A percentile compares a stretch with the other conserved stretches of the same genome.
Conservation (phyloP, 495 filamentous ascomycete species). For the Xylaria curta region DNA sequence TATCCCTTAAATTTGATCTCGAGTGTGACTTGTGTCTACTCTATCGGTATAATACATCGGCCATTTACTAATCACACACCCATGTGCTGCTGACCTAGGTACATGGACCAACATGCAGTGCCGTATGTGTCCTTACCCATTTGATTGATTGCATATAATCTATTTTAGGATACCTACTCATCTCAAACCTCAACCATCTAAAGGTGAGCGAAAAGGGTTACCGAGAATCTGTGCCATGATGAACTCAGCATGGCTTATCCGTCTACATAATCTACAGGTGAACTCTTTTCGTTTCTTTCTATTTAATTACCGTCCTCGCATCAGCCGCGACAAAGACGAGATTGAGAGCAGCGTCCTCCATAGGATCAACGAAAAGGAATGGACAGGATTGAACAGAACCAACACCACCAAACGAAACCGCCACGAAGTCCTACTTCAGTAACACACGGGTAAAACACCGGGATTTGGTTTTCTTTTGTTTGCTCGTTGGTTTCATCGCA, state of each 20-base stretch:
- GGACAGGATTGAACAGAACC: not conserved
- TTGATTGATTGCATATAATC: not conserved
- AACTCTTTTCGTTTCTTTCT: not conserved
- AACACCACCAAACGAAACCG: not conserved
- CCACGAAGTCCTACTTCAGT: constrained; percentile 8
- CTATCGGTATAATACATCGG: not conserved
- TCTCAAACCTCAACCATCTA: not conserved
- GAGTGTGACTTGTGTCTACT: not conserved
- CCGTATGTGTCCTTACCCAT: constrained; percentile 23
- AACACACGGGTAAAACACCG: not conserved
- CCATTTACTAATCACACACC: constrained; percentile 20
- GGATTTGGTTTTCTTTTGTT: constrained; percentile 3
- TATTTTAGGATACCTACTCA: constrained; percentile 25
- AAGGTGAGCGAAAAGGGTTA: constrained; percentile 21
- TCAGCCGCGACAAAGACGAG: not conserved
- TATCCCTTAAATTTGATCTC: constrained; percentile 10
- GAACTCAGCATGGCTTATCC: not conserved
- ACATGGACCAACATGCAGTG: constrained; percentile 16
- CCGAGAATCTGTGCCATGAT: not conserved
- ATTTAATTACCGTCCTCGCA: not conserved
- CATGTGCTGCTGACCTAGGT: not conserved
- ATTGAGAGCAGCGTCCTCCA: not conserved
- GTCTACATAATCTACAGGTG: not conserved
- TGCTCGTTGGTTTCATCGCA: constrained; percentile 16
- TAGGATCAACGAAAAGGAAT: not conserved